Percentiles rank a stretch among this genome's conserved stretches.
Conservation (phyloP, 2,329 filamentous ascomycete genomes). For the Mollisiaceae sp. region DNA sequence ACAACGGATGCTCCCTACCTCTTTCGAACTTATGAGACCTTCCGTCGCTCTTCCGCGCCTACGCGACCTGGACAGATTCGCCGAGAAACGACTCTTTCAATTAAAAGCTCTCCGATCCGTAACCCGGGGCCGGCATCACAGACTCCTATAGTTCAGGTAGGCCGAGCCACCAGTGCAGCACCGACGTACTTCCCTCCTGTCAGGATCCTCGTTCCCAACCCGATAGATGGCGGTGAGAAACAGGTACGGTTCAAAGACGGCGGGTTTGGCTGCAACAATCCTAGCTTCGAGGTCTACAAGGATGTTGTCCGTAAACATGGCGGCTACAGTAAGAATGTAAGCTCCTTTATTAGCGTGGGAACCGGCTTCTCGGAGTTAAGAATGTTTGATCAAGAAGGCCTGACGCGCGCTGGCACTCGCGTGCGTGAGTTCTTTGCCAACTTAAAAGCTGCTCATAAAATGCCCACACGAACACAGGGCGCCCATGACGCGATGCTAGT, state of each 20-base stretch:
- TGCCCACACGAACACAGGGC: background rate
- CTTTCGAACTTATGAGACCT: background rate
- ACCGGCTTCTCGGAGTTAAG: background rate
- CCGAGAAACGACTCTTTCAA: background rate
- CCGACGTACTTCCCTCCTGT: background rate
- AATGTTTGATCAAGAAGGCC: background rate
- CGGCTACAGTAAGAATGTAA: background rate
- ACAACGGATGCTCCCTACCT: background rate
- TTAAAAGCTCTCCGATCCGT: background rate
- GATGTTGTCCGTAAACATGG: background rate
- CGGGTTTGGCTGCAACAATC: background rate
- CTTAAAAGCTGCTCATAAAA: background rate
- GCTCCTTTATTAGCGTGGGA: background rate
- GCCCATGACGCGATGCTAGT: background rate
- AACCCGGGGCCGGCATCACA: background rate
- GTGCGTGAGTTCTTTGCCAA: background rate
- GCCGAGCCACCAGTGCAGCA: background rate
- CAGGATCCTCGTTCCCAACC: background rate
- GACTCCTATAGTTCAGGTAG: background rate
- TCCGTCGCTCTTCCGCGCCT: background rate
- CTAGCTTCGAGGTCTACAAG: background rate
- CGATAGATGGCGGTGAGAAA: background rate
- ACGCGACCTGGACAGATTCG: no score
- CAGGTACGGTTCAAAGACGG: background rate
- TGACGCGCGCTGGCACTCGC: background rate